Base-by-base conservation (phyloP, 1,284 basidiomycete genomes). In the Omphalotus olearius region DNA sequence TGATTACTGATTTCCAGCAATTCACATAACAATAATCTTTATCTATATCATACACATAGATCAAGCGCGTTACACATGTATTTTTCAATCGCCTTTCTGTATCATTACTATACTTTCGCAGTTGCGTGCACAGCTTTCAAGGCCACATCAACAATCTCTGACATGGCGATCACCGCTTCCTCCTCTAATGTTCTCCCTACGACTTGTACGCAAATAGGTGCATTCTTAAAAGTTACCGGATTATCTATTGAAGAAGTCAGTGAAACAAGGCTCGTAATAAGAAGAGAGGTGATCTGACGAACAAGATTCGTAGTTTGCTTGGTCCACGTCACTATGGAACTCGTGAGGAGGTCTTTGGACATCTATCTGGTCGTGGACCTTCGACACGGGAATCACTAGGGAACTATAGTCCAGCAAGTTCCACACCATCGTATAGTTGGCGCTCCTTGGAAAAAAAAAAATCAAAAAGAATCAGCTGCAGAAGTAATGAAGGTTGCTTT, bases 141-240 rank as follows among this genome's bases (percentile, higher is more conserved):
- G 5, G 77, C 75, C 0, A 60, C 62, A 49, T 78, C 78, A 4
- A 85, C 76, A 28, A 85, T 74, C 57, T 83, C 79, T 9, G 76
- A 72, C 75, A 87, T 80, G 1, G 71, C 77, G 30, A 88, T 71
- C 7, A 87, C 75, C 0, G 80, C 83, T 60, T 89, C 88, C 57
- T 91, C 88, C 60, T 91, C 85, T 39, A 83, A 69, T n/a, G 80
- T 82, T 47, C 79, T 70, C 0, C 82, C 85, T 2, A 90, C 73
- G 4, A 90, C 60, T 60, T 92, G 89, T 18, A 92, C 65, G n/a
- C 73, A 69, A 6, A 91, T 72, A 0, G 90, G 89, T 0, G 80
- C 82, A 53, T 80, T 75, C 47, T 70, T 68, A 57, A 79, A 83
- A 11, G 70, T 70, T 26, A 73, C 68, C 0, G 86, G 79, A 44